phyloP scores from a whole-genome alignment of 495 filamentous ascomycete species.

The Tuber umbilicatum region DNA sequence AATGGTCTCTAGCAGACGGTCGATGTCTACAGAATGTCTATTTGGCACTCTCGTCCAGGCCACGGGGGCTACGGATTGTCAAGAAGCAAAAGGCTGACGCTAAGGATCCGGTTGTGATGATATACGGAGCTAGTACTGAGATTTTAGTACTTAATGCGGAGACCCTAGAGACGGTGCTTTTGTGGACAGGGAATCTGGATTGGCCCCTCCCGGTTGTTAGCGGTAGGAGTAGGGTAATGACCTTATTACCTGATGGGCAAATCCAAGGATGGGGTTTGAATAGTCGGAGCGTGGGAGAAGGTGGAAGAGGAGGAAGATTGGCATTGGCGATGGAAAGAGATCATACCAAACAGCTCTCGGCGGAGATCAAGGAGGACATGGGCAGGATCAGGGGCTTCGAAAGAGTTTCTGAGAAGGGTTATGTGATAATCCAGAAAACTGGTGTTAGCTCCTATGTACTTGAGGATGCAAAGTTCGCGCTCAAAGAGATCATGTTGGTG shows the following conservation, averaged over 20 bases:
- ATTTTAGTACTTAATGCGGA: slow-evolving; percentile 34
- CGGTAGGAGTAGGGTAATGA: slow-evolving; percentile 21
- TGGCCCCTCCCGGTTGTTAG: slow-evolving; percentile 32
- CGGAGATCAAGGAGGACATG: slow-evolving; percentile 11
- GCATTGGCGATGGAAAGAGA: slow-evolving; percentile 21
- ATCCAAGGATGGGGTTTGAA: slow-evolving; percentile 34
- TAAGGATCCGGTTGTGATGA: slow-evolving; percentile 19
- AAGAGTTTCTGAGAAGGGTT: slow-evolving; percentile 19
- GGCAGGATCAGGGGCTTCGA: slow-evolving; percentile 24
- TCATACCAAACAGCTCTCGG: slow-evolving; percentile 13
- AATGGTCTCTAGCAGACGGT: slow-evolving; percentile 27
- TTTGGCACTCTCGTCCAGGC: slow-evolving; percentile 4
- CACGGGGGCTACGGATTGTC: slow-evolving; percentile 25
- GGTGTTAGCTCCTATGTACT: slow-evolving; percentile 27
- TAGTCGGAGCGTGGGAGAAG: slow-evolving; percentile 1
- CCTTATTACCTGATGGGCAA: slow-evolving; percentile 15
- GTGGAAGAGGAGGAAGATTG: slow-evolving; percentile 9
- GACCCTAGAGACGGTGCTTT: slow-evolving; percentile 30
- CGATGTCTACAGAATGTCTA: slow-evolving; percentile 31
- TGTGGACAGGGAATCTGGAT: slow-evolving; percentile 36
- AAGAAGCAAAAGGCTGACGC: not conserved
- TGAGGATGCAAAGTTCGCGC: slow-evolving; percentile 19
- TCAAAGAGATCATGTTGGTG: slow-evolving; percentile 18
- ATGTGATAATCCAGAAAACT: slow-evolving; percentile 25
- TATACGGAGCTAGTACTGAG: slow-evolving; percentile 34